Evolutionary conservation across 2,329 filamentous ascomycete genomes (phyloP), one percentile per base, ranked within the genome.

Genomic region (Didymella keratinophila): DNA sequence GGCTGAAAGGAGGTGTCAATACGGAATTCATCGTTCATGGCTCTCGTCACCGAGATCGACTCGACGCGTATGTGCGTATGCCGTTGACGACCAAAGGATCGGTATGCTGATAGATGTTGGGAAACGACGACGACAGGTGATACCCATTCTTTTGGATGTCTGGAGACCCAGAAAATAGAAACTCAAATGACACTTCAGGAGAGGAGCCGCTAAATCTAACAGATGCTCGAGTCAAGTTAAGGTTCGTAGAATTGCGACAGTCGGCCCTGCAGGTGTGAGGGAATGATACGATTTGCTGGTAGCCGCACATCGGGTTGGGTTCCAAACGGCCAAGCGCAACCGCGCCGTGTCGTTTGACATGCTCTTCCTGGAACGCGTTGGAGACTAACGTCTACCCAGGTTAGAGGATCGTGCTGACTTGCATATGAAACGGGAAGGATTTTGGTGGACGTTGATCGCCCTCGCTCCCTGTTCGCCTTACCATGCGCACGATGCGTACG

Each of bases 11-110:
- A 62, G 4, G 65, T 62, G 20, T 56, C 53, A 20, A 58, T 37
- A n/a, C 43, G 51, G 30, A 59, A 71, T 43, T 71, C 69, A 34
- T 60, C 16, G 41, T 46, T 60, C 67, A 70, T 71, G 21, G 39
- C 46, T 46, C 53, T 41, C 14, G 6, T 30, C 25, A 44, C 41
- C 37, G 37, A 23, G 18, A 44, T 54, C 30, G 50, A 46, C 20
- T 45, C 32, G 50, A 45, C 50, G 50, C 45, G 23, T 30, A 20
- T 50, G 4, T 16, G 50, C 12, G 28, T 41, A 37, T 43, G 21
- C 36, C 42, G 32, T 52, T 25, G 49, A 20, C 32, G 32, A n/a
- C 7, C 18, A 39, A 47, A 39, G 42, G 48, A 53, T 45, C 32
- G 34, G 46, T 41, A 12, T 18, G 47, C 21, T 6, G 48, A 23